Conservation (phyloP, 2,329 filamentous ascomycete species). For the Penicillium expansum region DNA sequence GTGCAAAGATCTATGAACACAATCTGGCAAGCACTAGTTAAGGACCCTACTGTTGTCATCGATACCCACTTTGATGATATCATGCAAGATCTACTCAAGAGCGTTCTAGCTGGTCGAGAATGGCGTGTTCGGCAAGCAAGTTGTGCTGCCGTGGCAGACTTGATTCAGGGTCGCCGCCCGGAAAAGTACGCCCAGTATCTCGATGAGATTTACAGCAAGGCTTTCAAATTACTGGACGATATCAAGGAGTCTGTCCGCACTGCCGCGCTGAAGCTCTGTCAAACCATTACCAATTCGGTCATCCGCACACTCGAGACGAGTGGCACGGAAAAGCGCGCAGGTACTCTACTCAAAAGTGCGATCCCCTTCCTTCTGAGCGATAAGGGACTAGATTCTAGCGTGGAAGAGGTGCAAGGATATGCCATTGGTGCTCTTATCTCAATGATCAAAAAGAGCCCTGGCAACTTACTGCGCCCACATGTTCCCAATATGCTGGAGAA, state of each 20-base stretch:
- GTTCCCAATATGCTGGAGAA: conserved; percentile 78
- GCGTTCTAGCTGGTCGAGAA: conserved; percentile 76
- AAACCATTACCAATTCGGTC: conserved; percentile 78
- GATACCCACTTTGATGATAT: conserved; percentile 84
- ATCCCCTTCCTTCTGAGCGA: conserved; percentile 87
- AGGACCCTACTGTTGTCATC: conserved; percentile 74
- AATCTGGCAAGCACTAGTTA: conserved; percentile 95
- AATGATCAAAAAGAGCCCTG: conserved; percentile 80
- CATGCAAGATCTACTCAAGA: conserved; percentile 79
- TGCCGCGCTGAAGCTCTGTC: conserved; percentile 77
- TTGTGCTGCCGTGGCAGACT: conserved; percentile 82
- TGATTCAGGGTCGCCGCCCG: conserved; percentile 76
- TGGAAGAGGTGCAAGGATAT: conserved; percentile 82
- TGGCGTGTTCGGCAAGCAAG: conserved; percentile 93
- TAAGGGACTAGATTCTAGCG: conserved; percentile 83
- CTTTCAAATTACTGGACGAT: conserved; percentile 90
- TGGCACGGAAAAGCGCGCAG: conserved; percentile 62
- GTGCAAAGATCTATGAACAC: conserved; percentile 95
- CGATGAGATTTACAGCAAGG: conserved; percentile 76
- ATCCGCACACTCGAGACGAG: conserved; percentile 82
- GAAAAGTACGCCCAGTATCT: conserved; percentile 80
- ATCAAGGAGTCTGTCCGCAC: conserved; percentile 87
- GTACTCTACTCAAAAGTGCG: conserved; percentile 78
- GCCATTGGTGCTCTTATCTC: conserved; percentile 79
- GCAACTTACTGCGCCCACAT: conserved; percentile 73